Conservation (phyloP, 208 protist genomes). For the Leishmania aethiopica region DNA sequence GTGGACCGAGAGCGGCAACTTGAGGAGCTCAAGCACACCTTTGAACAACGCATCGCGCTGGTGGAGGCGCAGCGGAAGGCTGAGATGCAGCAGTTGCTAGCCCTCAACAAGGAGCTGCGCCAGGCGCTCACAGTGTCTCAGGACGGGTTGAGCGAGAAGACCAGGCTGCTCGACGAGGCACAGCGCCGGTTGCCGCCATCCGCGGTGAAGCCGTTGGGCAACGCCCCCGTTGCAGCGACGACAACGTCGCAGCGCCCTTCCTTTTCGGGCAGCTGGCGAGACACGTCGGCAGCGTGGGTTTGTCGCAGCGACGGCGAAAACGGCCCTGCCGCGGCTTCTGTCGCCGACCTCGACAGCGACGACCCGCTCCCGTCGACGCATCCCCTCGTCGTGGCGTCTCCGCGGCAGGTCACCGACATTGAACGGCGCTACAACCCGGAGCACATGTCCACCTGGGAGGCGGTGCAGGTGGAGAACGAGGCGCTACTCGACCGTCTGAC, state of each 20-base stretch:
- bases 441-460: slow-evolving; percentile 50
- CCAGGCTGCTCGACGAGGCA: slow-evolving; percentile 27
- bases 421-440: slow-evolving; percentile 51
- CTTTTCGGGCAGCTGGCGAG: slow-evolving; percentile 8
- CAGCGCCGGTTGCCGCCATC: slow-evolving; percentile 21
- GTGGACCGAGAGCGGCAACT: slow-evolving; percentile 37
- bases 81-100: slow-evolving; percentile 56
- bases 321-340: background rate
- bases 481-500: slow-evolving; percentile 47
- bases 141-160: slow-evolving; percentile 46
- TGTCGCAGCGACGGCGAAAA: slow-evolving; percentile 6
- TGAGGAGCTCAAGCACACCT: slow-evolving; percentile 45
- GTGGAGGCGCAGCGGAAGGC: slow-evolving; percentile 43
- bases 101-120: slow-evolving; percentile 67
- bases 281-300: slow-evolving; percentile 13
- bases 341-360: slow-evolving; percentile 9
- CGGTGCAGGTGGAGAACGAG: slow-evolving; percentile 68
- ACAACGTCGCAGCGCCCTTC: slow-evolving; percentile 4
- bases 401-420: slow-evolving; percentile 32
- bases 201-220: background rate
- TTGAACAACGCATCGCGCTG: slow-evolving; percentile 49
- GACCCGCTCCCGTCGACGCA: background rate
- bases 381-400: background rate
- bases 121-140: slow-evolving; percentile 56
- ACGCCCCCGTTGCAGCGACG: background rate